phyloP scores from a whole-genome alignment of 2,329 filamentous ascomycete genomes.

The Aspergillus bombycis region DNA sequence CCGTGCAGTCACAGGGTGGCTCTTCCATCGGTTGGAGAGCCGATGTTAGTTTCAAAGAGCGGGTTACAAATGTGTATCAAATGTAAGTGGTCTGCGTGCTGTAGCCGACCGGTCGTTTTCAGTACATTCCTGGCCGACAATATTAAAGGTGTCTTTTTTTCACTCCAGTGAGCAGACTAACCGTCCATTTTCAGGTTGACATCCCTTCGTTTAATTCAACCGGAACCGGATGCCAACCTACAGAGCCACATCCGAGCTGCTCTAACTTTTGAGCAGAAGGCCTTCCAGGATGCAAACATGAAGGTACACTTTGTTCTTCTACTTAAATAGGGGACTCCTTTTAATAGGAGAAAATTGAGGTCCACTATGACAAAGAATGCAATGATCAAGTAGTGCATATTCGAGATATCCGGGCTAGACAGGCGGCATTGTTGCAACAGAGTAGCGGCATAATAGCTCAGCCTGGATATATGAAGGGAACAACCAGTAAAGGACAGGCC shows the following conservation, averaged over 20 bases:
- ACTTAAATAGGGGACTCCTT: not conserved
- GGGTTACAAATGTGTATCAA: conserved; percentile 47
- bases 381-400: conserved; percentile 50
- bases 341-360: conserved; percentile 26
- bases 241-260: conserved; percentile 45
- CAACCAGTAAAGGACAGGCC: conserved; percentile 40
- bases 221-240: conserved; percentile 43
- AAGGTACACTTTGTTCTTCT: conserved; percentile 26
- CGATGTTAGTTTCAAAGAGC: conserved; percentile 43
- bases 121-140: not conserved
- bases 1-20: conserved; percentile 45
- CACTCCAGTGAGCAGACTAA: not conserved
- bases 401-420: conserved; percentile 47
- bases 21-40: conserved; percentile 50
- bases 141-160: not conserved
- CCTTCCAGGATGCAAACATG: conserved; percentile 46
- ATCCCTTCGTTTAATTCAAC: conserved; percentile 49
- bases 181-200: conserved; percentile 39
- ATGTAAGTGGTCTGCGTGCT: conserved; percentile 38
- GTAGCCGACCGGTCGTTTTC: not conserved
- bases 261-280: conserved; percentile 48
- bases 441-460: conserved; percentile 42
- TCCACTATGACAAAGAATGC: conserved; percentile 48
- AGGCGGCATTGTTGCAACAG: conserved; percentile 46
- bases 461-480: conserved; percentile 33